Conservation (phyloP, 345 rosid species). For the Eucalyptus cloeziana region DNA sequence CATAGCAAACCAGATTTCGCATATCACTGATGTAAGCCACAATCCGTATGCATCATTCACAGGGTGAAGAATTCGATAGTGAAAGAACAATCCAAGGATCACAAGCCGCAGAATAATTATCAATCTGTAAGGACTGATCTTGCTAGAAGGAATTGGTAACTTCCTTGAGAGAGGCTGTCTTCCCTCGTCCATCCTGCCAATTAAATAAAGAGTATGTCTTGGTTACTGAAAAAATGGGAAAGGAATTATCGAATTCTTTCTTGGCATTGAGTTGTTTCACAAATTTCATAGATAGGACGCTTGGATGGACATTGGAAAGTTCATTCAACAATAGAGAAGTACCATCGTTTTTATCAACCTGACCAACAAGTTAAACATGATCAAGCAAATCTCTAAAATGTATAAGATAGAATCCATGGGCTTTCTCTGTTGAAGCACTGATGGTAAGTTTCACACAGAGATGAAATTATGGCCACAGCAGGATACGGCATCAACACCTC, state of each 20-base stretch:
- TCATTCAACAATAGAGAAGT: not conserved
- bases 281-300: not conserved
- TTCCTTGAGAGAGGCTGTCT: conserved; percentile 94
- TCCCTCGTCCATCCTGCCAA: conserved; percentile 86
- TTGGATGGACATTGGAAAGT: not conserved
- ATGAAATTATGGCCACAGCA: not conserved
- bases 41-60: conserved; percentile 66
- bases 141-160: conserved; percentile 69
- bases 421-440: not conserved
- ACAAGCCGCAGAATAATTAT: conserved; percentile 58
- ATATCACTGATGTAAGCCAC: conserved; percentile 79
- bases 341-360: not conserved
- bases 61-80: conserved; percentile 81
- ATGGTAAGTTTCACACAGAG: not conserved
- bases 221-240: not conserved
- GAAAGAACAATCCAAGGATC: conserved; percentile 75
- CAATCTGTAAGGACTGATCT: conserved; percentile 75
- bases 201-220: not conserved
- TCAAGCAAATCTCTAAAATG: not conserved
- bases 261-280: not conserved
- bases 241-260: not conserved
- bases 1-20: conserved; percentile 90
- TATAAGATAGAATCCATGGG: not conserved
- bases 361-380: not conserved
- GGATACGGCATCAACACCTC: not conserved